A percentile compares a stretch with the other conserved stretches of the same genome.
phyloP scores from a whole-genome alignment of 2,329 filamentous ascomycete genomes.

The Albifimbria verrucaria region DNA sequence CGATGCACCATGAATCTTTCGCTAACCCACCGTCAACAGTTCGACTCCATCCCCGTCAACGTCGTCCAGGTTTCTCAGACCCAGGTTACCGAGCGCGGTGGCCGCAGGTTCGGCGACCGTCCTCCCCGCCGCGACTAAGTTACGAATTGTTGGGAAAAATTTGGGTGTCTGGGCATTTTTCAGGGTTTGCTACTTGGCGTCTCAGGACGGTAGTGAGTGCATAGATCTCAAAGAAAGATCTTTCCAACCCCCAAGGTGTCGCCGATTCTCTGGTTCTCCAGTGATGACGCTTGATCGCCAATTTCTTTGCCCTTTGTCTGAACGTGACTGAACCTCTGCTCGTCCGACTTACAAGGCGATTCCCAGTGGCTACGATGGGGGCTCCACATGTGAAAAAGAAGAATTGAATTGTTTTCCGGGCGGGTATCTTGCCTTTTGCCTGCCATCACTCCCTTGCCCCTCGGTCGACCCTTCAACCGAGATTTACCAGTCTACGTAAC shows the following conservation, averaged over 20 bases:
- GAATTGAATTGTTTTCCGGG: background rate
- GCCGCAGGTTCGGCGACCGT: conserved; percentile 72
- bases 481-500: too few relatives aligned
- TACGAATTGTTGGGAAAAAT: conserved; percentile 27
- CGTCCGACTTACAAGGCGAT: background rate
- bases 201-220: conserved; percentile 54
- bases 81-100: conserved; percentile 76
- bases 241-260: conserved; percentile 75
- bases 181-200: conserved; percentile 49
- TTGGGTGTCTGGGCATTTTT: conserved; percentile 42
- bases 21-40: conserved; percentile 54
- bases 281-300: conserved; percentile 95
- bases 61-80: conserved; percentile 87
- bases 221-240: conserved; percentile 60
- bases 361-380: background rate
- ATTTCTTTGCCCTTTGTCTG: conserved; percentile 28
- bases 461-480: too few relatives aligned
- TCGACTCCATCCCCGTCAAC: conserved; percentile 97
- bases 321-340: conserved; percentile 2
- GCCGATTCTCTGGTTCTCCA: conserved; percentile 66
- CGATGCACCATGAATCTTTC: background rate
- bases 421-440: background rate
- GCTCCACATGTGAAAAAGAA: background rate
- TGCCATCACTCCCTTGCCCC: background rate
- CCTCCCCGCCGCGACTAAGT: conserved; percentile 35